Evolutionary conservation across 768 basidiomycete genomes (phyloP), one percentile per base, ranked within the genome.

Genomic region (Boletus subparvulus): DNA sequence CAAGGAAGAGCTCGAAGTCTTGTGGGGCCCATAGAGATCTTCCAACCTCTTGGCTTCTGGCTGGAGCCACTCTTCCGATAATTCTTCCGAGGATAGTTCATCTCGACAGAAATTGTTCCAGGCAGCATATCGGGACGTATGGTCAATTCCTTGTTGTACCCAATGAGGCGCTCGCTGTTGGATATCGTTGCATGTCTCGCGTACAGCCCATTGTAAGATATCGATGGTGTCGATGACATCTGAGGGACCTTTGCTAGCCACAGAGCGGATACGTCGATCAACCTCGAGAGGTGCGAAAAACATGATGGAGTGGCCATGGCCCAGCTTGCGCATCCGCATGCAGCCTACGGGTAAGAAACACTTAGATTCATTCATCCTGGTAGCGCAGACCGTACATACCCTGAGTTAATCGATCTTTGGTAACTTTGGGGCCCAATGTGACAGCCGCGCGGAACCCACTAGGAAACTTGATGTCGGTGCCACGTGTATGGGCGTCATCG

Each of bases 321-420:
- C 81, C 1, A 82, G 71, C 60, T 75, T 71, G 3, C 81, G 73
- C 80, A 82, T 80, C 13, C 80, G 71, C 80, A 82, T 82, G 52
- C 80, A 82, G 4, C 80, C 80, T 81, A 21, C 24, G 3, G 19
- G 10, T 6, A 3, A 44, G 2, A 13, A 10, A 24, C 5, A 48
- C 3, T 41, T 8, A 30, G 16, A 43, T 37, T 41, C 13, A 0
- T 14, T 40, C 6, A n/a, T n/a, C 0, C 9, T 6, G 14, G 9
- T 5, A 6, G 4, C 6, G n/a, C 4, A 42, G 3, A 10, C 2
- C 12, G 6, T 9, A 44, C 68, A 28, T 49, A 74, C 75, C 75
- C 61, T 76, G 75, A 2, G 63, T 42, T 9, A 76, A 44, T 30
- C 72, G 69, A 46, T 76, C 75, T 45, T 76, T 76, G 0, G 72